Evolutionary conservation across 192 early-diverging fungal species (phyloP).

Genomic region (Rhizophagus sp.): DNA sequence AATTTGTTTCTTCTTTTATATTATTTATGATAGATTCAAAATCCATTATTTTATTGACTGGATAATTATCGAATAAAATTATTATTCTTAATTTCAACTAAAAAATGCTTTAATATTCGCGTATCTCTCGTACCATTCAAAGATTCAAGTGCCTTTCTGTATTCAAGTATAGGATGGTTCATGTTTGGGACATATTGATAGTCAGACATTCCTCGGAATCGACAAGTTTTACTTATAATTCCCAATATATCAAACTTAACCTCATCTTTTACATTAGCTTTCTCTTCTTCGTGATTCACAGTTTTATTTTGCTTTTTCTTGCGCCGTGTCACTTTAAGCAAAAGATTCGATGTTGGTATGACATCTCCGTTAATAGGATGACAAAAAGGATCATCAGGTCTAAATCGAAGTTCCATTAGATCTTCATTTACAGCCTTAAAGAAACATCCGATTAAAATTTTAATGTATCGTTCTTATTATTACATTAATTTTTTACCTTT

Average conservation of each 20-base stretch:
- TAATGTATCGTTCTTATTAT: not conserved
- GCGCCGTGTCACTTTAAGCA: slow-evolving; percentile 61
- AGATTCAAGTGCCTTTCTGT: slow-evolving; percentile 44
- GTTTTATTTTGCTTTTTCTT: slow-evolving; percentile 36
- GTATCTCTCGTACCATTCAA: slow-evolving; percentile 46
- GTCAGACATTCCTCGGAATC: slow-evolving; percentile 69
- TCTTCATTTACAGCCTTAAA: slow-evolving; percentile 46
- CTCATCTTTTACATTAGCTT: slow-evolving; percentile 11
- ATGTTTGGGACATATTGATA: slow-evolving; percentile 57
- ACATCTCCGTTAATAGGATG: slow-evolving; percentile 67
- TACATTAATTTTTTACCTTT: slow-evolving; percentile 28
- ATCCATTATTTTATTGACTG: slow-evolving; percentile 9
- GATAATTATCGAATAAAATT: not conserved
- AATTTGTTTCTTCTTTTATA: slow-evolving; percentile 36
- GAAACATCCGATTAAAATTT: not conserved
- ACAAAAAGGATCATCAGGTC: slow-evolving; percentile 59
- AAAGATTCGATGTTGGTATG: slow-evolving; percentile 52
- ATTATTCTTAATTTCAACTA: not conserved
- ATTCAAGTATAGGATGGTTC: slow-evolving; percentile 44
- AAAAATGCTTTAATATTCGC: not conserved
- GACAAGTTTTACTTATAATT: slow-evolving; percentile 53
- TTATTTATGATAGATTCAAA: slow-evolving; percentile 2
- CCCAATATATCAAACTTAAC: slow-evolving; percentile 55
- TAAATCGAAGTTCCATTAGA: slow-evolving; percentile 54
- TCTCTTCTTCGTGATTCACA: slow-evolving; percentile 12